Conservation (phyloP, 345 rosid species). For the Clausena lansium region DNA sequence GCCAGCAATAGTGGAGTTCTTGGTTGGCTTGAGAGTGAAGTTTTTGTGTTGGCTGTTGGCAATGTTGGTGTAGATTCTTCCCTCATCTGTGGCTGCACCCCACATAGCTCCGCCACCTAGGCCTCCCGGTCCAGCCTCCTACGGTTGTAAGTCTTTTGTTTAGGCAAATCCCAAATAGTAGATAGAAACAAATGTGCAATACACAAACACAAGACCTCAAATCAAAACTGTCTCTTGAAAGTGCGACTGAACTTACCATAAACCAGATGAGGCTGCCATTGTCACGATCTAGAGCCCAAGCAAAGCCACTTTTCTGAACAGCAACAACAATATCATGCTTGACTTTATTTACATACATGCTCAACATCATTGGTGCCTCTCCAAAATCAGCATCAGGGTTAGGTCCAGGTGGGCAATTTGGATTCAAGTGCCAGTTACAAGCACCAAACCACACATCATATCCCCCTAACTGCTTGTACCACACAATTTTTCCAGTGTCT, state of each 20-base stretch:
- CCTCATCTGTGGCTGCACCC: slow-evolving; percentile 32
- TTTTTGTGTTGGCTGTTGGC: slow-evolving; percentile 14
- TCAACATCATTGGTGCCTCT: slow-evolving; percentile 35
- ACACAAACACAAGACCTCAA: too few species aligned
- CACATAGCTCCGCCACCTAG: slow-evolving; percentile 24
- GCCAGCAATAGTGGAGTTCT: slow-evolving; percentile 9
- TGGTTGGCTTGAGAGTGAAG: slow-evolving; percentile 24
- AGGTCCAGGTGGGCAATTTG: slow-evolving; percentile 32
- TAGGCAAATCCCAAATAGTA: too few species aligned
- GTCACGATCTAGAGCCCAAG: slow-evolving; percentile 28
- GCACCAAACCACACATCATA: slow-evolving; percentile 35
- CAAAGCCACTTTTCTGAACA: slow-evolving; percentile 37
- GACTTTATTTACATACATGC: neutral
- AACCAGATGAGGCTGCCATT: slow-evolving; percentile 28
- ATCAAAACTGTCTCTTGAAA: too few species aligned
- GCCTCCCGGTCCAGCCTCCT: slow-evolving; percentile 30
- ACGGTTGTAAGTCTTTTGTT: too few species aligned
- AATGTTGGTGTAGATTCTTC: slow-evolving; percentile 28
- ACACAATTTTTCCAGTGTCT: slow-evolving; percentile 19
- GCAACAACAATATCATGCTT: slow-evolving; percentile 24
- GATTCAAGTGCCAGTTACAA: slow-evolving; percentile 12
- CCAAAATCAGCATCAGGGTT: slow-evolving; percentile 35
- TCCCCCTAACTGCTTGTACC: slow-evolving; percentile 30
- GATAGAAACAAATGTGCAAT: too few species aligned
- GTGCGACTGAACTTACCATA: slow-evolving; percentile 13